Conservation (phyloP, 495 filamentous ascomycete species). For the Hyaloscypha variabilis region DNA sequence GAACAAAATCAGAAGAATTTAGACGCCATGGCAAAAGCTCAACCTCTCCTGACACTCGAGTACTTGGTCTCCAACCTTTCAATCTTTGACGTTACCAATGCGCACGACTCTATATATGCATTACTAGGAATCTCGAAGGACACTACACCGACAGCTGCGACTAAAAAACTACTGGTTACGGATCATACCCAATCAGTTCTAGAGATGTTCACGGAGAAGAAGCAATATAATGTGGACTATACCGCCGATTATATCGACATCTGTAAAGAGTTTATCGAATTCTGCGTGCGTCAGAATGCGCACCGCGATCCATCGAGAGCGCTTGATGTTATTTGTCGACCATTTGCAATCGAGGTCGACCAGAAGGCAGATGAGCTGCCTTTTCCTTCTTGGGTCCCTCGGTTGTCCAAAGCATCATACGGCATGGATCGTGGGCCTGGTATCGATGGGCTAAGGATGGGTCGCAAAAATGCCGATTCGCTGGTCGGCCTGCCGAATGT, state of each 20-base stretch:
- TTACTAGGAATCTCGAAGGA: conserved; percentile 1
- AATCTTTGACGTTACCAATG: not conserved
- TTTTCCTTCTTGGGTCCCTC: not conserved
- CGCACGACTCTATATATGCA: not conserved
- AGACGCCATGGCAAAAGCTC: not conserved
- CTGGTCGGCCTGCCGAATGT: not conserved
- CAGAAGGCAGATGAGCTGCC: not conserved
- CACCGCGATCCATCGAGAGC: not conserved
- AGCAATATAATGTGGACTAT: not conserved
- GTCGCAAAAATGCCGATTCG: not conserved
- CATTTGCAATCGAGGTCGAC: not conserved
- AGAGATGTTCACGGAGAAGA: not conserved
- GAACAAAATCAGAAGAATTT: not conserved
- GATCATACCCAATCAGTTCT: conserved; percentile 4
- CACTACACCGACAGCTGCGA: conserved; percentile 3
- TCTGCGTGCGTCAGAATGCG: not conserved
- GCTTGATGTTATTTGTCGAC: conserved; percentile 5
- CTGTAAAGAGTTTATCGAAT: conserved; percentile 4
- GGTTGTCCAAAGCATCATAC: not conserved
- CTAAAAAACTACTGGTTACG: not conserved
- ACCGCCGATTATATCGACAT: not conserved
- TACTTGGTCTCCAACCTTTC: not conserved
- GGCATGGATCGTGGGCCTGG: not conserved
- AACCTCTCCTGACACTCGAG: conserved; percentile 2
- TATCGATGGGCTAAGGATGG: not conserved